Conservation (phyloP, 108 stramenopile genomes). For the Nitzschia sp. region DNA sequence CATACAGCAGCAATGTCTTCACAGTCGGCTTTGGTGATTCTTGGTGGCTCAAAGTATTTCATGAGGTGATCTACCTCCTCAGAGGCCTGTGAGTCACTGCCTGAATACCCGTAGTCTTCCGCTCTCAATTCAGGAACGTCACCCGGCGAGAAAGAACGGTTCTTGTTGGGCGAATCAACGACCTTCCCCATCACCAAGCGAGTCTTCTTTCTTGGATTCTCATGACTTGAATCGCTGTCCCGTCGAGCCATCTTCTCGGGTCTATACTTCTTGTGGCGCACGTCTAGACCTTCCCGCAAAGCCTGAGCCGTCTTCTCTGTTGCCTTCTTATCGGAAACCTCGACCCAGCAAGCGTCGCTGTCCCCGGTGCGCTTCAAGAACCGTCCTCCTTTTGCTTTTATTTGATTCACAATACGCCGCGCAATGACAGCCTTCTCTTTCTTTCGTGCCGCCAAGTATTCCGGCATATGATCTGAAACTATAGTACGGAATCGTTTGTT, state of each 20-base stretch:
- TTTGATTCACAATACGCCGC: constrained; percentile 48
- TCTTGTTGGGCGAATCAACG: constrained; percentile 5
- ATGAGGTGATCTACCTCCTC: constrained; percentile 3
- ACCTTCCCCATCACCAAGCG: constrained; percentile 29
- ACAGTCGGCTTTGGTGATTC: constrained; percentile 1
- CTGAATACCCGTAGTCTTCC: background rate
- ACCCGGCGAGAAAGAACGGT: background rate
- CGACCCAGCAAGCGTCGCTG: constrained; percentile 50
- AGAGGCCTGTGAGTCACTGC: background rate
- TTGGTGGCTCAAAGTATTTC: background rate
- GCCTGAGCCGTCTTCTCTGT: constrained; percentile 74
- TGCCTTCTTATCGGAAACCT: constrained; percentile 57
- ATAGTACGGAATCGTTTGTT: constrained; percentile 64
- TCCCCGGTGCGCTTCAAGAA: constrained; percentile 61
- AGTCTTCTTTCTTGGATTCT: constrained; percentile 21
- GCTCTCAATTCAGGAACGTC: constrained; percentile 10
- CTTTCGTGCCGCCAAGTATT: constrained; percentile 76
- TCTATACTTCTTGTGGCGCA: constrained; percentile 37
- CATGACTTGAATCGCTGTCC: constrained; percentile 8
- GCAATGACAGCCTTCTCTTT: constrained; percentile 73
- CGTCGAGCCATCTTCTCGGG: constrained; percentile 29
- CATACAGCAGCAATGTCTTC: background rate
- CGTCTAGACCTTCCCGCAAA: constrained; percentile 70
- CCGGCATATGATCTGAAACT: constrained; percentile 45
- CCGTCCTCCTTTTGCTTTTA: constrained; percentile 63